Evolutionary conservation across 768 basidiomycete species (phyloP), one percentile per base, ranked within the genome.

Genomic region (Podaxis pistillaris): DNA sequence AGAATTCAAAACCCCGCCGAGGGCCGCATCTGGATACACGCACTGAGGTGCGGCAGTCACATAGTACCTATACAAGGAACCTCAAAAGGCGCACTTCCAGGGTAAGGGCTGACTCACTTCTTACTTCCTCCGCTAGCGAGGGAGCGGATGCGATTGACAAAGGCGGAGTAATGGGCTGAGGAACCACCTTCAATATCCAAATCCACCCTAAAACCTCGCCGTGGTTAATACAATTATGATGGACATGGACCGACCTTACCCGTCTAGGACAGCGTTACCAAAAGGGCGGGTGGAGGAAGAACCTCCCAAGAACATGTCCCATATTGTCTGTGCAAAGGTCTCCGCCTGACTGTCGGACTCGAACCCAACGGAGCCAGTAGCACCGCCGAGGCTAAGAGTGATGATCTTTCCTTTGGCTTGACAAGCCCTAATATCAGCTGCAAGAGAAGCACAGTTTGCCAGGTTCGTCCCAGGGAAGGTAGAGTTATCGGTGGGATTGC

Each of bases 161-260:
- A 88, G 1, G 83, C 76, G 3, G 73, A 75, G 66, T 85, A 88
- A 40, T 79, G 74, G 4, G 73, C 70, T 24, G 79, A 78, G 17
- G 75, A 71, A 17, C 89, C 89, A n/a, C 85, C 83, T 73, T 91
- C 89, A 65, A 92, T 88, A 69, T 91, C 90, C 36, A 92, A 78
- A 71, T 92, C 90, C 64, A 90, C 73, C 30, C 83, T 86, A 58
- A 2, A 63, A 49, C 24, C 44, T 17, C 44, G 19, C 44, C 44
- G 58, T 11, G 57, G 30, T 52, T 40, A 49, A 60, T 17, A 24
- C 36, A 15, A 11, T 58, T 7, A 33, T 28, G 24, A 26, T 12
- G 24, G 22, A 11, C 33, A 24, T 38, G 19, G 22, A 59, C 56
- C 24, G 30, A 51, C 74, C 33, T 64, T 62, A 89, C 89, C 90